A percentile compares a stretch with the other conserved stretches of the same genome.
Evolutionary conservation across 1,284 basidiomycete species (phyloP).

Genomic region (Boletellus deceptivus): DNA sequence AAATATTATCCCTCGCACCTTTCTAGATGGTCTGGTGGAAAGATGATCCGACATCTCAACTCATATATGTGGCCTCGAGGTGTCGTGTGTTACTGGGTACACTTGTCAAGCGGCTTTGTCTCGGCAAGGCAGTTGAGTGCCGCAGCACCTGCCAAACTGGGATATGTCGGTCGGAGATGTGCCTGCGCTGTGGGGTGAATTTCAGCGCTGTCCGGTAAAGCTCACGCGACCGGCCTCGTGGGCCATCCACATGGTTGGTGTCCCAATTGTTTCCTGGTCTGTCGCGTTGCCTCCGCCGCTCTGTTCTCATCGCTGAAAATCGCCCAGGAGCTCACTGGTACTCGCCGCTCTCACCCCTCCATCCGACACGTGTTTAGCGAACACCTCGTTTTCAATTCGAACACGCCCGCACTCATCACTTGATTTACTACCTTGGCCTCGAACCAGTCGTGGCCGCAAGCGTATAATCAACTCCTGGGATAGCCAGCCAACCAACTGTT

Average conservation of each 20-base stretch:
- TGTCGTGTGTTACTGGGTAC: too few relatives aligned
- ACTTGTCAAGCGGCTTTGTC: too few relatives aligned
- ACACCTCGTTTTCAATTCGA: conserved; percentile 70
- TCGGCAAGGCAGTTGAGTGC: too few relatives aligned
- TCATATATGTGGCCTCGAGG: too few relatives aligned
- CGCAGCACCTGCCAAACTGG: too few relatives aligned
- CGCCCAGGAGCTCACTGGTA: conserved; percentile 62
- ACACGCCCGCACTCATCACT: conserved; percentile 58
- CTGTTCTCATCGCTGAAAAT: conserved; percentile 6
- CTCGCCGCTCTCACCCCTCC: conserved; percentile 49
- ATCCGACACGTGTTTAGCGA: conserved; percentile 54
- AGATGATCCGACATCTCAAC: too few relatives aligned
- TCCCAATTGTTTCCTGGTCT: conserved; percentile 81
- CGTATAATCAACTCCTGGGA: conserved; percentile 17
- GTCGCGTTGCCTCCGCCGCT: conserved; percentile 24
- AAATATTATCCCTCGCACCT: too few relatives aligned
- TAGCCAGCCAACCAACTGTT: background rate
- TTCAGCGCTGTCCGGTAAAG: too few relatives aligned
- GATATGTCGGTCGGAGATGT: too few relatives aligned
- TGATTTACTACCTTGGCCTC: conserved; percentile 72
- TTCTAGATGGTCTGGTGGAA: too few relatives aligned
- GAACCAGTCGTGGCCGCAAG: conserved; percentile 80
- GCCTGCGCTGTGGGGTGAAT: too few relatives aligned
- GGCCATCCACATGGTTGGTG: conserved; percentile 77
- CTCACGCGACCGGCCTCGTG: conserved; percentile 20